Percentiles rank a stretch among this genome's conserved stretches.
Conservation (phyloP, 2,329 filamentous ascomycete genomes). For the Pseudonectria buxi region DNA sequence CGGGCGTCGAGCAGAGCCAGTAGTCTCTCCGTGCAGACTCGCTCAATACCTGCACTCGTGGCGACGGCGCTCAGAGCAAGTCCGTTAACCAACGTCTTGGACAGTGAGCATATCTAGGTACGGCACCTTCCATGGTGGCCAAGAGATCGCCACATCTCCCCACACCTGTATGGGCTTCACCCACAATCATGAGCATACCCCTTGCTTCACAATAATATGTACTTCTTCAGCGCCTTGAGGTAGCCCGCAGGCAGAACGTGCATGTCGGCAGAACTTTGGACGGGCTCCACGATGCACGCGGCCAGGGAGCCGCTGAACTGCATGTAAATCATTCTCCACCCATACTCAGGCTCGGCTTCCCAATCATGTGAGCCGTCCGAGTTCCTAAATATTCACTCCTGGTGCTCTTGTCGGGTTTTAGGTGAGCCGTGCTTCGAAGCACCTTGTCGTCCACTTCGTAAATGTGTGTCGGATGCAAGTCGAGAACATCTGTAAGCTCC, state of each 20-base stretch:
- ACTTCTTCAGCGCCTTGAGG: slow-evolving; percentile 44
- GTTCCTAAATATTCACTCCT: slow-evolving; percentile 51
- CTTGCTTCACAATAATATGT: slow-evolving; percentile 50
- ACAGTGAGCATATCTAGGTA: slow-evolving; percentile 55
- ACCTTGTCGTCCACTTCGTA: slow-evolving; percentile 28
- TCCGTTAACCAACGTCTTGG: slow-evolving; percentile 56
- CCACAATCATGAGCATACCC: slow-evolving; percentile 54
- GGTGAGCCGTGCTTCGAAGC: slow-evolving; percentile 18
- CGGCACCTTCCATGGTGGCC: slow-evolving; percentile 47
- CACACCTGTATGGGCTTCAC: slow-evolving; percentile 56
- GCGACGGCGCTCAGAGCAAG: slow-evolving; percentile 52
- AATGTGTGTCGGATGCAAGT: slow-evolving; percentile 25
- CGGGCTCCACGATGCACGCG: slow-evolving; percentile 57
- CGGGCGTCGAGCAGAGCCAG: slow-evolving; percentile 54
- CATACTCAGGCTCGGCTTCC: slow-evolving; percentile 54
- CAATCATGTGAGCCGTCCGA: slow-evolving; percentile 55
- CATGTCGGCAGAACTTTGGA: slow-evolving; percentile 54
- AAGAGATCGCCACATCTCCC: slow-evolving; percentile 53
- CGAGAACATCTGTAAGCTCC: slow-evolving; percentile 35
- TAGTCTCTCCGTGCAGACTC: slow-evolving; percentile 41
- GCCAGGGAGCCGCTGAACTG: slow-evolving; percentile 55
- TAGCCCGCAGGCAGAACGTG: slow-evolving; percentile 53
- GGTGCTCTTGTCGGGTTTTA: slow-evolving; percentile 33
- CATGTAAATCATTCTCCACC: slow-evolving; percentile 53
- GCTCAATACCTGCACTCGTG: slow-evolving; percentile 47